A percentile compares a stretch with the other conserved stretches of the same genome.
These are phyloP conservation scores for Priceomyces haplophilus DNA, from an alignment of 805 yeast species.

Conservation along the genomic window DNA sequence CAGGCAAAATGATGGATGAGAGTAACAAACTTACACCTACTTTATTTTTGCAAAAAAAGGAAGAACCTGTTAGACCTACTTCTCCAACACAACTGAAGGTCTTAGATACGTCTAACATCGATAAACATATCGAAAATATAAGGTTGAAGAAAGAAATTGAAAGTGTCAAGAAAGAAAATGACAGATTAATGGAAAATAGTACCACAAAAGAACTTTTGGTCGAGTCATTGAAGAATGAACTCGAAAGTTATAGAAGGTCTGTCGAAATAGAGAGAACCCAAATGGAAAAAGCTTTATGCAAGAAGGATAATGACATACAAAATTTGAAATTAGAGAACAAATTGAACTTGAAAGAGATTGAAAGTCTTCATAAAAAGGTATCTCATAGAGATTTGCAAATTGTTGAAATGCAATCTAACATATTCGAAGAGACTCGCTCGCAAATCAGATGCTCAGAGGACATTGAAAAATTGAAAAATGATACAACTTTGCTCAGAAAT, in stretches of 20 bases:
- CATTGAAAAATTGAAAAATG: constrained; percentile 13
- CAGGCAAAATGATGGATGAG: constrained; percentile 19
- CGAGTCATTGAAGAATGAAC: constrained; percentile 7
- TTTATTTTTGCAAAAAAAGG: constrained; percentile 22
- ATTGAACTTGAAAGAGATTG: constrained; percentile 11
- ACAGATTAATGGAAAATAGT: constrained; percentile 10
- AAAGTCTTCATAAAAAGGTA: constrained; percentile 12
- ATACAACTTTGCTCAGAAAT: constrained; percentile 10
- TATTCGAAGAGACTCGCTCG: constrained; percentile 11
- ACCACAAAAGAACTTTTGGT: constrained; percentile 9
- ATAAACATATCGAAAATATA: constrained; percentile 42
- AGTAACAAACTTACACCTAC: constrained; percentile 21
- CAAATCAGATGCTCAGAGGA: constrained; percentile 12
- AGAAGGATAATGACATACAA: constrained; percentile 11
- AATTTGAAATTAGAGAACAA: constrained; percentile 8
- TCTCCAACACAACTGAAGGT: constrained; percentile 14
- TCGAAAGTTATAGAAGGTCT: constrained; percentile 5
- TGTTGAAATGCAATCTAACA: constrained; percentile 12
- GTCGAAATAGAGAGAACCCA: constrained; percentile 4
- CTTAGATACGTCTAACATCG: constrained; percentile 37
- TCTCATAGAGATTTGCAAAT: constrained; percentile 12
- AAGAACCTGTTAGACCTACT: constrained; percentile 1
- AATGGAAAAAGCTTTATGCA: neutral
- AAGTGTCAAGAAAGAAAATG: constrained; percentile 15
- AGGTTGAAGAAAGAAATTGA: constrained; percentile 31